Percentiles rank a stretch among this genome's conserved stretches.
Evolutionary conservation across 192 early-diverging fungal genomes (phyloP).

Genomic region (Mortierella hygrophila): DNA sequence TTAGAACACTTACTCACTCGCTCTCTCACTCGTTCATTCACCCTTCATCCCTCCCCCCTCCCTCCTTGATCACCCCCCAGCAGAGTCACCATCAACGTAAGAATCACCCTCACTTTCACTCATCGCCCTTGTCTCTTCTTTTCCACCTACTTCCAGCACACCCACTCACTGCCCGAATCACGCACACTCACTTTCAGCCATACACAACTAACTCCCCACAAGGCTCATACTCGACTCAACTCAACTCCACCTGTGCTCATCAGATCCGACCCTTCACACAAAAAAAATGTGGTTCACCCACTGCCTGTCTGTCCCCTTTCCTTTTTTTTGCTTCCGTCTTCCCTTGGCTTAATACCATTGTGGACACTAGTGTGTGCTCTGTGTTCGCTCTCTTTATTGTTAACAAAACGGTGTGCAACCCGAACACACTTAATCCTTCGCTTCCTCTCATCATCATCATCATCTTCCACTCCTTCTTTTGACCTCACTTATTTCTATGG

Average conservation of each 20-base stretch:
- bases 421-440: no score
- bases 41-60: not conserved
- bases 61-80: not conserved
- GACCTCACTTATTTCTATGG: no score
- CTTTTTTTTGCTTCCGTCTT: not conserved
- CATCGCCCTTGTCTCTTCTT: not conserved
- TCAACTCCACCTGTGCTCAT: not conserved
- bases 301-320: not conserved
- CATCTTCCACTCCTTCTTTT: not conserved
- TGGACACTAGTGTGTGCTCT: not conserved
- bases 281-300: no score
- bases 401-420: no score
- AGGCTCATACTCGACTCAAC: not conserved
- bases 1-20: constrained; percentile 35
- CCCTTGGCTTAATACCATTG: not conserved
- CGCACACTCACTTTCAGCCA: not conserved
- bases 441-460: no score
- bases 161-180: not conserved
- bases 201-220: not conserved
- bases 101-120: not conserved
- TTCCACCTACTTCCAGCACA: not conserved
- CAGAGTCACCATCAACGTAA: constrained; percentile 3
- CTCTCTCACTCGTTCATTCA: constrained; percentile 41
- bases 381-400: no score
- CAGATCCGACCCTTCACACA: not conserved